phyloP scores from a whole-genome alignment of 225 moss, liverwort and hornwort species.

The Asterella californica region DNA sequence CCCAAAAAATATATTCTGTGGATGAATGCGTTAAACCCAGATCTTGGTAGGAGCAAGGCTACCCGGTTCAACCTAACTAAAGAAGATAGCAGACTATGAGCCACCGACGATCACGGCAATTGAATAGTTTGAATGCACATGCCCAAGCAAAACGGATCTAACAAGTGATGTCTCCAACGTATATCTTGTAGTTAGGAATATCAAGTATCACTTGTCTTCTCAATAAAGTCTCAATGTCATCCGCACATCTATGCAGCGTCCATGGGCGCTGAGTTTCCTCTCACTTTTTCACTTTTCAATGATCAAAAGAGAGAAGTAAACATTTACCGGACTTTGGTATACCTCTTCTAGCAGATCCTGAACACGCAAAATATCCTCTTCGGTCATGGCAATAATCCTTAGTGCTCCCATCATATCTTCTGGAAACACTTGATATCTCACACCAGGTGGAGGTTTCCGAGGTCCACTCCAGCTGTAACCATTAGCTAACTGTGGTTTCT shows the following conservation, averaged over 20 bases:
- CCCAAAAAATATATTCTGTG: too few relatives aligned
- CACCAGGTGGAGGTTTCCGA: conserved; percentile 44
- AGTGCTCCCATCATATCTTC: conserved; percentile 81
- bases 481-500: background rate
- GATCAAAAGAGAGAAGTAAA: background rate
- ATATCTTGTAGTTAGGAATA: background rate
- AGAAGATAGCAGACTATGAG: too few relatives aligned
- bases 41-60: too few relatives aligned
- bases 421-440: conserved; percentile 68
- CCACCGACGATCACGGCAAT: too few relatives aligned
- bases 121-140: too few relatives aligned
- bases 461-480: conserved; percentile 67
- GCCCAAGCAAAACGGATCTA: too few relatives aligned
- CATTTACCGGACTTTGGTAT: conserved; percentile 1
- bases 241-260: background rate
- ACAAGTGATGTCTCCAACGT: too few relatives aligned
- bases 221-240: background rate
- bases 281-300: background rate
- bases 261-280: too few relatives aligned
- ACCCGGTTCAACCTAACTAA: background rate
- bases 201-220: background rate
- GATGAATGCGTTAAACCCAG: too few relatives aligned
- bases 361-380: conserved; percentile 54
- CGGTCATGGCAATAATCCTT: conserved; percentile 72
- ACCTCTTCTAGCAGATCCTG: conserved; percentile 72